Percentiles rank a stretch among this genome's conserved stretches.
Evolutionary conservation across 2,329 filamentous ascomycete genomes (phyloP).

Genomic region (Aureobasidium sp.): DNA sequence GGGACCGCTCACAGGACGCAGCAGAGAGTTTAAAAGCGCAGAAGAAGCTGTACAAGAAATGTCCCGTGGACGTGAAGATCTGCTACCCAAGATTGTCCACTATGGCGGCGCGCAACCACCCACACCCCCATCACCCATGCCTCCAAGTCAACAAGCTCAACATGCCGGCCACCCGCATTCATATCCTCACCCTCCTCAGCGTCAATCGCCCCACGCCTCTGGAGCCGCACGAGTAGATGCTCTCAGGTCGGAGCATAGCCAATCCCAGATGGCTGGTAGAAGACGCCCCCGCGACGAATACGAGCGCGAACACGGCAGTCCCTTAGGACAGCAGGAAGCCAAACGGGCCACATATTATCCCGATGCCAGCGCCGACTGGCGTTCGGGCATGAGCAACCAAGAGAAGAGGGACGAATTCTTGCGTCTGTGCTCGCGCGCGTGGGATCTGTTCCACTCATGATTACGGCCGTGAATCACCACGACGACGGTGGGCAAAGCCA

Average conservation of each 20-base stretch:
- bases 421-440: constrained; percentile 75
- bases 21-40: constrained; percentile 86
- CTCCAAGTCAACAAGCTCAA: constrained; percentile 29
- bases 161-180: constrained; percentile 11
- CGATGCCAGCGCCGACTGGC: constrained; percentile 33
- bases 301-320: constrained; percentile 77
- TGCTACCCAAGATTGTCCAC: constrained; percentile 88
- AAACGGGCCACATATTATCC: constrained; percentile 30
- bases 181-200: constrained; percentile 17
- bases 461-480: neutral
- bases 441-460: constrained; percentile 77
- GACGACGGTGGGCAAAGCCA: neutral
- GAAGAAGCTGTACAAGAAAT: constrained; percentile 91
- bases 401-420: constrained; percentile 93
- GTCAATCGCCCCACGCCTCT: constrained; percentile 19
- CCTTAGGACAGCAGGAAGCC: constrained; percentile 71
- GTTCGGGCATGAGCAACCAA: constrained; percentile 77
- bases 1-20: constrained; percentile 50
- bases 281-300: constrained; percentile 83
- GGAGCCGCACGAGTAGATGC: constrained; percentile 18
- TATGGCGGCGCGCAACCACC: constrained; percentile 92
- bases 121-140: constrained; percentile 75
- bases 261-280: constrained; percentile 44
- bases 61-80: constrained; percentile 82
- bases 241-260: constrained; percentile 19